phyloP scores from a whole-genome alignment of 805 yeast species.

The Wickerhamiella nectarea region DNA sequence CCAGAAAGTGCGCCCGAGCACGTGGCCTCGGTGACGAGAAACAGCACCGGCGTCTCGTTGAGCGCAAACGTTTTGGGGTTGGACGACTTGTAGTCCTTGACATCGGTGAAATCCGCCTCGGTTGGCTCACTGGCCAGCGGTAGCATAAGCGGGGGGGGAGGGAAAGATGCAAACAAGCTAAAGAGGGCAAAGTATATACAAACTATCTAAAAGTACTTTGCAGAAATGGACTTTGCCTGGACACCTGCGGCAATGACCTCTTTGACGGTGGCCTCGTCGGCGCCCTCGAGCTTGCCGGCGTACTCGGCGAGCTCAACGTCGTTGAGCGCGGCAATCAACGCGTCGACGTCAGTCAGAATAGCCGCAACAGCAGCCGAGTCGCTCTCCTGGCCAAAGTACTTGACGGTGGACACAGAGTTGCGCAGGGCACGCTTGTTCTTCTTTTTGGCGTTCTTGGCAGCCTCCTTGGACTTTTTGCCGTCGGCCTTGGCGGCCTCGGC shows the following conservation, averaged over 20 bases:
- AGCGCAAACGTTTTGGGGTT: conserved; percentile 26
- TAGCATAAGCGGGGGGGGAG: background rate
- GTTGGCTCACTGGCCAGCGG: conserved; percentile 12
- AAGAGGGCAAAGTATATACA: background rate
- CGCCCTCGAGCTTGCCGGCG: conserved; percentile 46
- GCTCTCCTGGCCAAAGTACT: conserved; percentile 72
- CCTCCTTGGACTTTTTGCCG: conserved; percentile 76
- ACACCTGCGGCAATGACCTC: conserved; percentile 16
- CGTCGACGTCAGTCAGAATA: conserved; percentile 50
- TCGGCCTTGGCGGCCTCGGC: conserved; percentile 46
- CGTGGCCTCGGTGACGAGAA: conserved; percentile 11
- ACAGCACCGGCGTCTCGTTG: conserved; percentile 25
- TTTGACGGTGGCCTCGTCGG: conserved; percentile 40
- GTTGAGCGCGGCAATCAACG: conserved; percentile 64
- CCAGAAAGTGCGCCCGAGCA: conserved; percentile 5
- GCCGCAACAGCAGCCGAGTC: conserved; percentile 40
- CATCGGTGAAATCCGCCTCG: conserved; percentile 19
- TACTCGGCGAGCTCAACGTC: conserved; percentile 66
- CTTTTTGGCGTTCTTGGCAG: conserved; percentile 96
- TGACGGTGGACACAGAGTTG: conserved; percentile 66
- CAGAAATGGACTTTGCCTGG: conserved; percentile 16
- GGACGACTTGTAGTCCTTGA: conserved; percentile 22
- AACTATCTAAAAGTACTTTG: conserved; percentile 20
- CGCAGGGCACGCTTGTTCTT: conserved; percentile 87
- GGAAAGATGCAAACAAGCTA: too few relatives aligned